Percentiles rank a stretch among this genome's conserved stretches.
Conservation (phyloP, 106 monocot species). For the Phalaenopsis equestris region DNA sequence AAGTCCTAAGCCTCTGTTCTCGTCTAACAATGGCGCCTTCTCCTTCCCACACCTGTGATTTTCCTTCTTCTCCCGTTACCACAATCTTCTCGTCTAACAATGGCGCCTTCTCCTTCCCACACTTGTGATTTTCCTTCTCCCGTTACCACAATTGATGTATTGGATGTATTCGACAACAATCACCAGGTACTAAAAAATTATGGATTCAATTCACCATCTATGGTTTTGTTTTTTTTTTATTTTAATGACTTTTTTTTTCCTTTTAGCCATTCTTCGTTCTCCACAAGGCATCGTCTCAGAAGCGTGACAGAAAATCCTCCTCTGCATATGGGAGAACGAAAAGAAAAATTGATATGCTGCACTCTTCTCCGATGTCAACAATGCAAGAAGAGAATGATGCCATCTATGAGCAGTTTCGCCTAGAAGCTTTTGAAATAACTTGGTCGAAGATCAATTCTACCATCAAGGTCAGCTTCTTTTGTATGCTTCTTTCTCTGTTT, state of each 20-base stretch:
- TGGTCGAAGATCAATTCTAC: constrained; percentile 21
- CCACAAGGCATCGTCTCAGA: not conserved
- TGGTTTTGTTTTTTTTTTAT: not conserved
- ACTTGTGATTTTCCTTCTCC: not conserved
- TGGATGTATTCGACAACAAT: not conserved
- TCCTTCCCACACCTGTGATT: not conserved
- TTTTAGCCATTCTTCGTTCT: constrained; percentile 5
- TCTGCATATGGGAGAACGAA: constrained; percentile 3
- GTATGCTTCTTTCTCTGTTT: not conserved
- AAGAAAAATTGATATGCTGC: constrained; percentile 15
- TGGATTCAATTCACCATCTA: not conserved
- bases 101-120: not conserved
- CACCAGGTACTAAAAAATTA: not conserved
- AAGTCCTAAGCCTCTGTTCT: not conserved
- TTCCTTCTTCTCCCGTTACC: not conserved
- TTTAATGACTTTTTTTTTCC: not conserved
- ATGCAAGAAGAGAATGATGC: constrained; percentile 1
- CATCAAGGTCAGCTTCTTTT: constrained; percentile 6
- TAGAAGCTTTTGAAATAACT: constrained; percentile 15
- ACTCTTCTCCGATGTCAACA: not conserved
- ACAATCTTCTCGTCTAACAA: not conserved
- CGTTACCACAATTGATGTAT: not conserved
- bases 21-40: not conserved
- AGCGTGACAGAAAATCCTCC: constrained; percentile 5
- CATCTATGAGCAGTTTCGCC: constrained; percentile 8